Evolutionary conservation across 495 filamentous ascomycete species (phyloP), one percentile per base, ranked within the genome.

Genomic region (Aspergillus asperescens): DNA sequence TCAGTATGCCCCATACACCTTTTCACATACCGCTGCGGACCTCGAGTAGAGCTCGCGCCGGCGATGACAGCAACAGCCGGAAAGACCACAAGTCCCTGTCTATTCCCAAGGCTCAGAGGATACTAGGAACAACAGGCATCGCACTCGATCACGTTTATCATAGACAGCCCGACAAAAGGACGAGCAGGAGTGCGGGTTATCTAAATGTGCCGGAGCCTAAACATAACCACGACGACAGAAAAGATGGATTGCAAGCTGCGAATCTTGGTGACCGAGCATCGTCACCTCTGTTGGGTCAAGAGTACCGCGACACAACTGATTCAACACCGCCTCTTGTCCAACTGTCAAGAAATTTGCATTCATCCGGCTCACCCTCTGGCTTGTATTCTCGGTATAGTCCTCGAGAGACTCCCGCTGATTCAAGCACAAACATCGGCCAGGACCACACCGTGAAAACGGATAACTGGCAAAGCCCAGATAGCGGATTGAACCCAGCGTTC

Each of bases 201-300:
- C 55, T 67, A n/a, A 60, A 57, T 32, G 62, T 64, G 5, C 67
- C 66, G 10, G 62, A 66, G 25, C 59, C 52, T 48, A 56, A 40
- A 23, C 56, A 63, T 12, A 57, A 58, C 20, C 61, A 63, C 29
- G 48, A 44, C 15, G 56, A 28, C 12, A 55, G 55, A 10, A 56
- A 71, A 12, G 25, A 39, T 0, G 47, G 39, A 7, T 28, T 60
- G 9, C 62, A 65, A 8, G 50, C 64, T 8, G 65, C 62, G 7
- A 63, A 67, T 27, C 62, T 76, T 13, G 70, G 72, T 19, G 67
- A 73, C 8, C 66, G 70, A 44, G 72, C 73, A 32, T 76, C 73
- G 9, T 76, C 73, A 7, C 73, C 73, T 25, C 45, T 75, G 34
- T 55, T 76, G 15, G 69, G 71, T 20, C 64, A 70, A 7, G 62